Evolutionary conservation across 2,329 filamentous ascomycete species (phyloP).

Genomic region (Xylariaceae sp.): DNA sequence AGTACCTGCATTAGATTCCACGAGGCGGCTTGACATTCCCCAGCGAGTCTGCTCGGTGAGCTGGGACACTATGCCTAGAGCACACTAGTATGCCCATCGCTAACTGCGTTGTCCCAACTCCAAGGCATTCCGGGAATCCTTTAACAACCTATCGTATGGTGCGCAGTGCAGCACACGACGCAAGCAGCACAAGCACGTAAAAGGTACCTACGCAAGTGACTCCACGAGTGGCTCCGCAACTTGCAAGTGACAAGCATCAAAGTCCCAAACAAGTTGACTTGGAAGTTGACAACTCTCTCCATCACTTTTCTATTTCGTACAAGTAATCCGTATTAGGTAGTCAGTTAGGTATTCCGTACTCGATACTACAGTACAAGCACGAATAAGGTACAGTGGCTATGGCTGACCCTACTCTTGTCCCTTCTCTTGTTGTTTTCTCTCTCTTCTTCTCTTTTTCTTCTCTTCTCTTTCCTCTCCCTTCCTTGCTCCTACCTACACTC

Average conservation of each 20-base stretch:
- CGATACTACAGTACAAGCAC: too few relatives aligned
- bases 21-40: constrained; percentile 24
- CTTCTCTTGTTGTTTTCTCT: background rate
- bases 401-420: background rate
- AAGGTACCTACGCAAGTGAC: background rate
- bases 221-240: background rate
- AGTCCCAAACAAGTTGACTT: background rate
- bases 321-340: too few relatives aligned
- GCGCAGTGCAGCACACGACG: too few relatives aligned
- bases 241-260: background rate
- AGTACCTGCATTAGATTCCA: constrained; percentile 32
- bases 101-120: background rate
- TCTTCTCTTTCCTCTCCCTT: background rate
- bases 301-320: too few relatives aligned
- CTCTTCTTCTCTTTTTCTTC: background rate
- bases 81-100: background rate
- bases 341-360: too few relatives aligned
- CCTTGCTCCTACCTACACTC: background rate
- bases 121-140: background rate
- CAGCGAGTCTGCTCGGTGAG: constrained; percentile 24
- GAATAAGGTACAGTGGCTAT: too few relatives aligned
- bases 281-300: background rate
- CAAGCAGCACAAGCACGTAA: background rate
- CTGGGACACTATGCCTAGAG: constrained; percentile 15
- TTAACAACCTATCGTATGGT: background rate